Evolutionary conservation across 176 grass and related monocot species (phyloP).

Genomic region (Zea luxurians): DNA sequence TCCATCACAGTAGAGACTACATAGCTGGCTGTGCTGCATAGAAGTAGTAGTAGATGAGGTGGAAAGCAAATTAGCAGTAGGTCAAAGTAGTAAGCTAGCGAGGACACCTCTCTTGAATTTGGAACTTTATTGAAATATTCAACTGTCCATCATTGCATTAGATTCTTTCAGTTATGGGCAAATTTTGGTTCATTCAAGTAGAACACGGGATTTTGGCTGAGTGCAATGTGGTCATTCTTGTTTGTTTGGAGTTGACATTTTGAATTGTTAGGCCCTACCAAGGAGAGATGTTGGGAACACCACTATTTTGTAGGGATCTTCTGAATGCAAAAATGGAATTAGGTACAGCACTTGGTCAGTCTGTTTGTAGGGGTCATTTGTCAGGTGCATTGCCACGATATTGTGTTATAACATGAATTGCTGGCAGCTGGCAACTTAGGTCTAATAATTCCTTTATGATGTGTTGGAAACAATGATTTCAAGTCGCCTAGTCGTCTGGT

Average conservation of each 20-base stretch:
- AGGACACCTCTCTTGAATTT: slow-evolving; percentile 18
- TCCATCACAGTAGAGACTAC: slow-evolving; percentile 28
- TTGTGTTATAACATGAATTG: slow-evolving; percentile 37
- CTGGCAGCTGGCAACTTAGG: slow-evolving; percentile 37
- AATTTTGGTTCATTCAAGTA: slow-evolving; percentile 22
- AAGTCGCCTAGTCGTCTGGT: too few species aligned
- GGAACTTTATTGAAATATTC: slow-evolving; percentile 24
- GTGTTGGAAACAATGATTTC: slow-evolving; percentile 33
- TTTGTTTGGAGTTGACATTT: slow-evolving; percentile 38
- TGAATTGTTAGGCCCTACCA: slow-evolving; percentile 40
- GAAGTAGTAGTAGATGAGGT: slow-evolving; percentile 6
- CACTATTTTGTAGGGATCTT: slow-evolving; percentile 36
- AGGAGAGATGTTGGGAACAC: slow-evolving; percentile 41
- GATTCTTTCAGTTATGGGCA: slow-evolving; percentile 28
- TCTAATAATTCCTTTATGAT: slow-evolving; percentile 37
- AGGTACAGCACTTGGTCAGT: slow-evolving; percentile 35
- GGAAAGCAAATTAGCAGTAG: slow-evolving; percentile 23
- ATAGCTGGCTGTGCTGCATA: slow-evolving; percentile 22
- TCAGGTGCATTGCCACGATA: slow-evolving; percentile 26
- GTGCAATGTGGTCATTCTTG: slow-evolving; percentile 1
- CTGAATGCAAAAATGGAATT: slow-evolving; percentile 34
- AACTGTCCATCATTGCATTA: slow-evolving; percentile 28
- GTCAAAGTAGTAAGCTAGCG: slow-evolving; percentile 26
- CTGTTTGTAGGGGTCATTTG: slow-evolving; percentile 33
- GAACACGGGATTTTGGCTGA: slow-evolving; percentile 32